Evolutionary conservation across 306 rosid genomes (phyloP).

Genomic region (Trichosanthes truncata): DNA sequence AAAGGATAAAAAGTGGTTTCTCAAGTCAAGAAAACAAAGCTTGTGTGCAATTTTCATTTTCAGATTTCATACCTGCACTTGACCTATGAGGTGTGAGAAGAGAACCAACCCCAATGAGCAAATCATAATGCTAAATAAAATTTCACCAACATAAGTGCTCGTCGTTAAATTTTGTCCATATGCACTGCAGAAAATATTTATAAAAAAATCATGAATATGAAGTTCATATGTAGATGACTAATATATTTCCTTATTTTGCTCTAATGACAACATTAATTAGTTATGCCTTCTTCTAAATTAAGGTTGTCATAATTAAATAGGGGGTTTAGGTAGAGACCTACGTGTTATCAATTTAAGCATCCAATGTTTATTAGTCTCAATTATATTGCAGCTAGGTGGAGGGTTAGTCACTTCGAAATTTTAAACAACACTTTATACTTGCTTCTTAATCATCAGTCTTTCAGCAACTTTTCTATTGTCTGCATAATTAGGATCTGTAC

Average conservation of each 20-base stretch:
- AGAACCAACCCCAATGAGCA: conserved; percentile 64
- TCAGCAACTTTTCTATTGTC: too few species aligned
- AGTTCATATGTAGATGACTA: neutral
- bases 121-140: conserved; percentile 47
- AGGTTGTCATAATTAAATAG: neutral
- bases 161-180: conserved; percentile 63
- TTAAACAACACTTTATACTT: too few species aligned
- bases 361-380: too few species aligned
- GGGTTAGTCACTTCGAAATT: too few species aligned
- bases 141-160: conserved; percentile 41
- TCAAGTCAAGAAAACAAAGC: neutral
- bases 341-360: too few species aligned
- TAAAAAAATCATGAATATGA: neutral
- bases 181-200: conserved; percentile 35
- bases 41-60: neutral
- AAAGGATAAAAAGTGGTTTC: neutral
- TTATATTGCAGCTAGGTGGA: too few species aligned
- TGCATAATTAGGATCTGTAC: too few species aligned
- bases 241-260: neutral
- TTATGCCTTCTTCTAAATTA: too few species aligned
- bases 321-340: neutral
- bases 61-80: conserved; percentile 61
- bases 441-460: too few species aligned
- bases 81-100: conserved; percentile 82
- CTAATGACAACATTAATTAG: neutral